Conservation (phyloP, 192 early-diverging fungal species). For the Allomyces macrogynus region DNA sequence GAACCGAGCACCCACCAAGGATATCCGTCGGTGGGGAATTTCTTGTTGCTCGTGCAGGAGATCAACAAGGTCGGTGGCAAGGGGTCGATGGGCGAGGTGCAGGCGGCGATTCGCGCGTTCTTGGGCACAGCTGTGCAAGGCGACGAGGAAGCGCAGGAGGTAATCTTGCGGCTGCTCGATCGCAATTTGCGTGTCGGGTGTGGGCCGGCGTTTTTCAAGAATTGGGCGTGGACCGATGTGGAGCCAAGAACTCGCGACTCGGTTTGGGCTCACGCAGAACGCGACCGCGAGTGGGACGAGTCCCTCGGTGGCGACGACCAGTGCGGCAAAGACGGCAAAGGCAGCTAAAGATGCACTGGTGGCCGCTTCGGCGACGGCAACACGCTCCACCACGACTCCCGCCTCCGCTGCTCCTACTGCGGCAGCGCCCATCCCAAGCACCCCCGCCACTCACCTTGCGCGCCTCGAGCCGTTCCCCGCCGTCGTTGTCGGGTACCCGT, state of each 20-base stretch:
- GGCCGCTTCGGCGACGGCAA: background rate
- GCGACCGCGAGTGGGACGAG: background rate
- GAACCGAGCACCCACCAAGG: background rate
- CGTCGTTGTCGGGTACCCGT: background rate
- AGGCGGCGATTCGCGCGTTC: too few species aligned
- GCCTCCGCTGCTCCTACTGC: background rate
- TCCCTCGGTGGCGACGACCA: background rate
- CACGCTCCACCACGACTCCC: background rate
- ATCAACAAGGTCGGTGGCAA: background rate
- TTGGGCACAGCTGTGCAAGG: background rate
- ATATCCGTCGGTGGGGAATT: background rate
- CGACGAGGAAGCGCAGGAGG: background rate
- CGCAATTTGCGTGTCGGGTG: background rate
- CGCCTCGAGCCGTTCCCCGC: background rate
- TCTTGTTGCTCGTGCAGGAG: background rate
- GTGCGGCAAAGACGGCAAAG: background rate
- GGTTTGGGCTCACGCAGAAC: background rate
- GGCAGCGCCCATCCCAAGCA: background rate
- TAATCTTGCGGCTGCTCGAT: background rate
- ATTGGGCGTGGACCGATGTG: background rate
- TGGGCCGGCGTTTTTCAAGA: background rate
- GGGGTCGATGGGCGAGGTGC: too few species aligned
- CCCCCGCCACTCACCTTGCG: background rate
- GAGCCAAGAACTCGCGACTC: background rate
- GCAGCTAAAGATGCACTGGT: background rate